Evolutionary conservation across 2,329 filamentous ascomycete species (phyloP).

Genomic region (Penicillium sp.): DNA sequence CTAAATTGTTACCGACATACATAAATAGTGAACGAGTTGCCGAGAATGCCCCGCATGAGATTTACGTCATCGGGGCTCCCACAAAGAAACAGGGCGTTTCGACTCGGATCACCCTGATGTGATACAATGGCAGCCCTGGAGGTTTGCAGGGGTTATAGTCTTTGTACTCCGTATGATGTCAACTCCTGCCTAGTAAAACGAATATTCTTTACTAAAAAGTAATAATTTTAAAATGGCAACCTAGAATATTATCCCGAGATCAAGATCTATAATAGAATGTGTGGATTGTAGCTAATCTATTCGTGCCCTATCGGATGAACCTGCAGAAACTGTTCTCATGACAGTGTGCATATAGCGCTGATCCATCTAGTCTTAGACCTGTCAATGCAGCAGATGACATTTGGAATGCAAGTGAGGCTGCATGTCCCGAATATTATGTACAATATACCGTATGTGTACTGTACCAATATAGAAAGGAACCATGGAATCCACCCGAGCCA

Average conservation of each 20-base stretch:
- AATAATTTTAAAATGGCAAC: background rate
- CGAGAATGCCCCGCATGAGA: background rate
- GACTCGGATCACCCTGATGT: background rate
- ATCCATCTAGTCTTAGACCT: background rate
- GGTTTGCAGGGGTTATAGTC: background rate
- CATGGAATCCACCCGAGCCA: slow-evolving; percentile 1
- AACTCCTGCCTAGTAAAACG: background rate
- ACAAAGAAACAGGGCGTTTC: background rate
- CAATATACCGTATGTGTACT: background rate
- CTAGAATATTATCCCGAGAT: background rate
- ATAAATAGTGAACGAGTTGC: too few species aligned
- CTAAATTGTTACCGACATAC: background rate
- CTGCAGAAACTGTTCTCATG: background rate
- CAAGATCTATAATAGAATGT: background rate
- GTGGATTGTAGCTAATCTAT: background rate
- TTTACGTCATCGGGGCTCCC: background rate
- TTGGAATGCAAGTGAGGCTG: background rate
- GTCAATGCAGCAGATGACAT: background rate
- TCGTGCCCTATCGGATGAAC: background rate
- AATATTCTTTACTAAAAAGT: background rate
- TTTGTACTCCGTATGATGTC: background rate
- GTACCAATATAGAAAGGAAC: background rate
- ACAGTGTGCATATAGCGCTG: background rate
- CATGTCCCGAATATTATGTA: background rate
- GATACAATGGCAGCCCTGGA: background rate